Conservation (phyloP, 148 eudicot genomes). For the Amaranthus hypochondriacus region DNA sequence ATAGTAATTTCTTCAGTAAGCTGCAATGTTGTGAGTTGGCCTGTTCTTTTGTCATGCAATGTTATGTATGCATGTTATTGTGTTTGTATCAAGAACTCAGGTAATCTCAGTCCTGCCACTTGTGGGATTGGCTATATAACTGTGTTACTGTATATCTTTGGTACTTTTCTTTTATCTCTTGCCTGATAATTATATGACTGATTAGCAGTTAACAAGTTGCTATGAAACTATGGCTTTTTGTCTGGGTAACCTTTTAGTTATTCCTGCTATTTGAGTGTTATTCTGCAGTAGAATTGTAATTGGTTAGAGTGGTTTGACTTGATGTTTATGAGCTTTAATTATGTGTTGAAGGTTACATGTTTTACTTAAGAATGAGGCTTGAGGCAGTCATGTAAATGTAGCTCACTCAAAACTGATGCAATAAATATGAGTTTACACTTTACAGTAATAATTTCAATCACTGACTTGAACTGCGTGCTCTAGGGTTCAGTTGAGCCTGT, state of each 20-base stretch:
- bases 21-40: not conserved
- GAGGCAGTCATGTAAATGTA: too few relatives aligned
- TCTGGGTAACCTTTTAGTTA: not conserved
- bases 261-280: not conserved
- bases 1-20: not conserved
- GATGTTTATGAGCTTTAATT: too few relatives aligned
- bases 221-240: not conserved
- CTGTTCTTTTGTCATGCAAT: not conserved
- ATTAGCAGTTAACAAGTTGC: not conserved
- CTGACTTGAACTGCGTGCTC: constrained; percentile 8
- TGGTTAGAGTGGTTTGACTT: too few relatives aligned
- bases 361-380: too few relatives aligned
- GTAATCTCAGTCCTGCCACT: too few relatives aligned
- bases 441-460: not conserved
- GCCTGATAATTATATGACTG: not conserved
- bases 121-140: not conserved
- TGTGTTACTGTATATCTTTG: not conserved
- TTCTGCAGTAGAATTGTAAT: not conserved
- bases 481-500: constrained; percentile 53
- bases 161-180: not conserved
- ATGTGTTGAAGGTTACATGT: too few relatives aligned
- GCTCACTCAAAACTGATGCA: too few relatives aligned
- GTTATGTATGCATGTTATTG: too few relatives aligned
- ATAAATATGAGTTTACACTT: too few relatives aligned
- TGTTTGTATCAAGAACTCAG: too few relatives aligned